phyloP scores from a whole-genome alignment of 352 stramenopile species.

The Phytophthora colocasiae region DNA sequence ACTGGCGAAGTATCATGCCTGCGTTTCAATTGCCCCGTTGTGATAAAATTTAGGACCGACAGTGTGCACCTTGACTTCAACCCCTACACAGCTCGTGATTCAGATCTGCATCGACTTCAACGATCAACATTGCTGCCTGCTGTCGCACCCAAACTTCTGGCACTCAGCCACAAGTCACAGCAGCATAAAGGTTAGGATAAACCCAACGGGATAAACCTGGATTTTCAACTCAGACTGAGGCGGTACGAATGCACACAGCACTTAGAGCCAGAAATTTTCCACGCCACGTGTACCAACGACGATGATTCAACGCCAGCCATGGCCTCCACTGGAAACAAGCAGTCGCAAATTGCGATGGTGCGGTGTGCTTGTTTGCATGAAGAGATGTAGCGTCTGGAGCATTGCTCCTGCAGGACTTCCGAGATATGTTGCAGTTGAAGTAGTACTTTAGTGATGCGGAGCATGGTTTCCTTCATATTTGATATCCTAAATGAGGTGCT shows the following conservation, averaged over 20 bases:
- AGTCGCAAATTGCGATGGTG: not conserved
- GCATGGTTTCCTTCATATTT: too few species aligned
- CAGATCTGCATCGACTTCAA: conserved; percentile 5
- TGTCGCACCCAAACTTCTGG: conserved; percentile 16
- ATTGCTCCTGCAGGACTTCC: not conserved
- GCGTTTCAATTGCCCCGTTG: conserved; percentile 2
- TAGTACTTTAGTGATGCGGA: too few species aligned
- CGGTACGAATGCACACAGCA: not conserved
- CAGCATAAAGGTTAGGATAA: conserved; percentile 15
- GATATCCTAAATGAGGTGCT: too few species aligned
- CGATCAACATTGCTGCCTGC: conserved; percentile 9
- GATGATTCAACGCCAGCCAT: not conserved
- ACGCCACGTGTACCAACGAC: not conserved
- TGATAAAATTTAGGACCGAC: too few species aligned
- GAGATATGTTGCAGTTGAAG: not conserved
- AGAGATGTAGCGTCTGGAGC: not conserved
- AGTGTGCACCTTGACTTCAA: conserved; percentile 3
- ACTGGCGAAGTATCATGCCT: not conserved
- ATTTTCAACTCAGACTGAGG: conserved; percentile 10
- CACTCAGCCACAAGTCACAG: not conserved
- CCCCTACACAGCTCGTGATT: conserved; percentile 10
- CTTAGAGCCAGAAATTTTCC: not conserved
- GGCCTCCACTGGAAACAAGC: not conserved
- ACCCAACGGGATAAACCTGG: conserved; percentile 3
- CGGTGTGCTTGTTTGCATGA: not conserved